Conservation (phyloP, 371 early-diverging fungal genomes). For the Funneliformis caledonium region DNA sequence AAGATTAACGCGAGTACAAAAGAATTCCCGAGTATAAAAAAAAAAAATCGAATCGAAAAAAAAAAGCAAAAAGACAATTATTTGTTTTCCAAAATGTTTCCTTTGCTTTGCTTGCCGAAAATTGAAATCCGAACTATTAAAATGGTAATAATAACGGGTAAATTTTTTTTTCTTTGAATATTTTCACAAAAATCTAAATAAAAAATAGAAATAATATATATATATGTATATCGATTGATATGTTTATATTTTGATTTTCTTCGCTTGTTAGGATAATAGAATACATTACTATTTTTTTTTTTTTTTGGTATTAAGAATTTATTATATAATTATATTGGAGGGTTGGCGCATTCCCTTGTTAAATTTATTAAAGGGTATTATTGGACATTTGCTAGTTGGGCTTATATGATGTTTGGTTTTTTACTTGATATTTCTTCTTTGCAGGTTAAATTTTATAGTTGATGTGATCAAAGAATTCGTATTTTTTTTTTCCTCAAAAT, state of each 20-base stretch:
- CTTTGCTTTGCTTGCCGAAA: too few relatives aligned
- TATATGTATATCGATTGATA: not conserved
- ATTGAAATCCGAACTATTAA: not conserved
- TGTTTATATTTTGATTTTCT: not conserved
- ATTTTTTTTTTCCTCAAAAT: not conserved
- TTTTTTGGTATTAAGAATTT: not conserved
- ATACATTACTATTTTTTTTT: not conserved
- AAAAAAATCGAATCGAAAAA: too few relatives aligned
- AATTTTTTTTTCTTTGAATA: not conserved
- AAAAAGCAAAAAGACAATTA: too few relatives aligned
- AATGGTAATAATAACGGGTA: not conserved
- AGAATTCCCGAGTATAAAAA: too few relatives aligned
- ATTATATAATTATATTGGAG: too few relatives aligned
- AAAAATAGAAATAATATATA: not conserved
- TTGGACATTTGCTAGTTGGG: too few relatives aligned
- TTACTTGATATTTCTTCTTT: too few relatives aligned
- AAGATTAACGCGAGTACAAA: too few relatives aligned
- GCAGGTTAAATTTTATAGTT: not conserved
- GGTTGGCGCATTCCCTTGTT: too few relatives aligned
- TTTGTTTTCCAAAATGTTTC: too few relatives aligned
- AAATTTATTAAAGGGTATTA: too few relatives aligned
- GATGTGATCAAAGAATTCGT: not conserved
- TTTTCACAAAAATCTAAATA: not conserved
- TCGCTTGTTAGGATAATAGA: not conserved
- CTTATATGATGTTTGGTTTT: too few relatives aligned